These are phyloP conservation scores for Leavenworthia alabamica DNA, from an alignment of 345 rosid species.

Conservation along the genomic window DNA sequence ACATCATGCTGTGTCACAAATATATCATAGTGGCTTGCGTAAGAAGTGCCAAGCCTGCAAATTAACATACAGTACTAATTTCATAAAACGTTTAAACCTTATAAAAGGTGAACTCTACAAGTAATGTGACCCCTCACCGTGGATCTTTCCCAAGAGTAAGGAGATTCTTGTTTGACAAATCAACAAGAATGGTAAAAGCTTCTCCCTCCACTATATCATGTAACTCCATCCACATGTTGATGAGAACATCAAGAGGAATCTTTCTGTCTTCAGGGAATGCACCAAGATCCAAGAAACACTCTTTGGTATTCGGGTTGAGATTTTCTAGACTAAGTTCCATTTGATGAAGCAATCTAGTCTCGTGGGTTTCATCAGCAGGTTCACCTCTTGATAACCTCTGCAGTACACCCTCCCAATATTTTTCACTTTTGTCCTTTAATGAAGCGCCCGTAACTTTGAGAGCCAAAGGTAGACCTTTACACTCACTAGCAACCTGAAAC, in stretches of 20 bases:
- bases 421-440: slow-evolving; percentile 49
- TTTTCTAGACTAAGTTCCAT: slow-evolving; percentile 65
- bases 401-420: slow-evolving; percentile 63
- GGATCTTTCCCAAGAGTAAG: slow-evolving; percentile 66
- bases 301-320: slow-evolving; percentile 45
- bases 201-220: slow-evolving; percentile 52
- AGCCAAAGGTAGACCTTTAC: slow-evolving; percentile 93
- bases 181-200: slow-evolving; percentile 63
- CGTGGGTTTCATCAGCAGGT: slow-evolving; percentile 69
- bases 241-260: slow-evolving; percentile 79
- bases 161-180: slow-evolving; percentile 61
- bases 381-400: slow-evolving; percentile 59
- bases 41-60: slow-evolving; percentile 53
- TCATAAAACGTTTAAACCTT: not conserved
- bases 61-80: not conserved
- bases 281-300: slow-evolving; percentile 89
- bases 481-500: slow-evolving; percentile 62
- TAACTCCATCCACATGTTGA: slow-evolving; percentile 78
- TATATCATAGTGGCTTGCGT: slow-evolving; percentile 59
- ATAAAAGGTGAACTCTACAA: no score
- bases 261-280: slow-evolving; percentile 94
- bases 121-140: no score
- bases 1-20: slow-evolving; percentile 77
- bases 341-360: slow-evolving; percentile 54
- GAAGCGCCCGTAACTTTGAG: slow-evolving; percentile 94